A percentile compares a stretch with the other conserved stretches of the same genome.
These are phyloP conservation scores for Alternaria burnsii DNA, from an alignment of 2,329 filamentous ascomycete genomes.

Conservation along the genomic window DNA sequence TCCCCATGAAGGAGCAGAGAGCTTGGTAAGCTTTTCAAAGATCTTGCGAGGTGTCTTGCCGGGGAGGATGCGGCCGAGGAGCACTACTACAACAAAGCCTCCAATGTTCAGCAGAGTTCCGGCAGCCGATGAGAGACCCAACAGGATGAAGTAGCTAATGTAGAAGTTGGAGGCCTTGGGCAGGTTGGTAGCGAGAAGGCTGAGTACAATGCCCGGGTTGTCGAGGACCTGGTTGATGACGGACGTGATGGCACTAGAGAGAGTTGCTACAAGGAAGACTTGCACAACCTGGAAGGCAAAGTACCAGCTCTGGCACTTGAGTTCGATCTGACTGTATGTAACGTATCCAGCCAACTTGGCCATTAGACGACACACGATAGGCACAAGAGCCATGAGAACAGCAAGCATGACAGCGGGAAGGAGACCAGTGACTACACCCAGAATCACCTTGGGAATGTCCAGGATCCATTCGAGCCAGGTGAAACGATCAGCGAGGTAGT, in stretches of 20 bases:
- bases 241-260: constrained; percentile 79
- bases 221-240: constrained; percentile 63
- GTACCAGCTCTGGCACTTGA: constrained; percentile 91
- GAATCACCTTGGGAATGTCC: constrained; percentile 50
- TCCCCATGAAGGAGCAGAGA: constrained; percentile 56
- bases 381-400: constrained; percentile 56
- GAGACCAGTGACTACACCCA: constrained; percentile 58
- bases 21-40: constrained; percentile 54
- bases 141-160: constrained; percentile 91
- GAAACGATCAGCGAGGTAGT: constrained; percentile 51
- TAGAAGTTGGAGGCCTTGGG: constrained; percentile 94
- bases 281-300: constrained; percentile 94
- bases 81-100: constrained; percentile 81
- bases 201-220: constrained; percentile 68
- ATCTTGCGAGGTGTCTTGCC: constrained; percentile 58
- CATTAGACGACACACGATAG: constrained; percentile 53
- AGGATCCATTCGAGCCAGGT: constrained; percentile 55
- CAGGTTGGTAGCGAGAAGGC: constrained; percentile 74
- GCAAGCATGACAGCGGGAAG: constrained; percentile 55
- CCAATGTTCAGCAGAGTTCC: constrained; percentile 75
- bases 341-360: constrained; percentile 50
- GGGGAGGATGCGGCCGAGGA: constrained; percentile 72
- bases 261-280: constrained; percentile 87
- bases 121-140: constrained; percentile 64
- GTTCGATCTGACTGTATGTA: constrained; percentile 57